Conservation (phyloP, 805 yeast species). For the Schizosaccharomyces lindneri region DNA sequence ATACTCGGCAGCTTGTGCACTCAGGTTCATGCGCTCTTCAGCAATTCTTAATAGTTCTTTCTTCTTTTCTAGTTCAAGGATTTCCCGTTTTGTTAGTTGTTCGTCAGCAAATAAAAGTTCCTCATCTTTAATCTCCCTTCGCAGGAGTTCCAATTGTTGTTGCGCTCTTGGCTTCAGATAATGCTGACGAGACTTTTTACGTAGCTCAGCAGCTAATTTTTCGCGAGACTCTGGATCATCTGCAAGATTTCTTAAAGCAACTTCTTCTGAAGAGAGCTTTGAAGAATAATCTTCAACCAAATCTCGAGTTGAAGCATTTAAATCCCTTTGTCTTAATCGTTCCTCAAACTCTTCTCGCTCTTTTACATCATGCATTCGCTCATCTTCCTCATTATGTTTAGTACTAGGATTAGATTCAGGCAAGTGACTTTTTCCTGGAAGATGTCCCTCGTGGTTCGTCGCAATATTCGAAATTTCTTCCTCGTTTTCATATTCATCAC, state of each 20-base stretch:
- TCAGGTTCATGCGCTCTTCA: conserved; percentile 18
- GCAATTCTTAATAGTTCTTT: conserved; percentile 24
- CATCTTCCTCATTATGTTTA: conserved; percentile 1
- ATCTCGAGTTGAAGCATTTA: conserved; percentile 1
- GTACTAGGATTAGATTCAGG: not conserved
- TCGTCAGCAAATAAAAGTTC: conserved; percentile 23
- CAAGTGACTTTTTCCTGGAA: not conserved
- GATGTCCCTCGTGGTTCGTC: not conserved
- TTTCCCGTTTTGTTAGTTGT: conserved; percentile 24
- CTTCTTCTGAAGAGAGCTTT: conserved; percentile 1
- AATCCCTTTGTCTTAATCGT: conserved; percentile 9
- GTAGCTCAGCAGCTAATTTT: conserved; percentile 15
- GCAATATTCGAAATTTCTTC: not conserved
- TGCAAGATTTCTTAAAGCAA: not conserved
- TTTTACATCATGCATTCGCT: conserved; percentile 8
- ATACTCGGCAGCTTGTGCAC: conserved; percentile 18
- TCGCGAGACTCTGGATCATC: conserved; percentile 6
- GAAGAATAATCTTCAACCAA: conserved; percentile 5
- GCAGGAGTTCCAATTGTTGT: conserved; percentile 20
- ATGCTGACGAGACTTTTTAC: conserved; percentile 25
- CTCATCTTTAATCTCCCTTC: conserved; percentile 23
- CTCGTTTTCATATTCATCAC: not conserved
- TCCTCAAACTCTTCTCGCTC: conserved; percentile 15
- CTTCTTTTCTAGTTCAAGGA: conserved; percentile 26
- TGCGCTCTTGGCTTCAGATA: conserved; percentile 26